Conservation (phyloP, 2,329 filamentous ascomycete genomes). For the Pseudopyrenochaeta lycopersici region DNA sequence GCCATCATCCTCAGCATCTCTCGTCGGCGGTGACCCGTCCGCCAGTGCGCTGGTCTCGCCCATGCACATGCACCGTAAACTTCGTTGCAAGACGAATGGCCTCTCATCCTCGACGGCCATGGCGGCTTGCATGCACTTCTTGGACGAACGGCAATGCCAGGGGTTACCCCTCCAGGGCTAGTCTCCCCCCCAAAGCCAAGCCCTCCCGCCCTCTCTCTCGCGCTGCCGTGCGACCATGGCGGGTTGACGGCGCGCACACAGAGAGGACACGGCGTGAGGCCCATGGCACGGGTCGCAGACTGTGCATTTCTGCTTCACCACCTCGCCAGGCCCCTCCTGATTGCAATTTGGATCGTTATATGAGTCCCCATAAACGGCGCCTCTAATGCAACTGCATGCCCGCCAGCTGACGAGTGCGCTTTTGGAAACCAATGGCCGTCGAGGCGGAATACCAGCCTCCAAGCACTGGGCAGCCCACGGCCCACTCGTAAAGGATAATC, state of each 20-base stretch:
- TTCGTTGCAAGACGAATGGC: too few species aligned
- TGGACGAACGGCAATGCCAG: conserved; percentile 2
- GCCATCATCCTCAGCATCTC: too few species aligned
- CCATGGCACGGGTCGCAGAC: conserved; percentile 4
- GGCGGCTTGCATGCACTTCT: not conserved
- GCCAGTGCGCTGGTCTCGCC: not conserved
- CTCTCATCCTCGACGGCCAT: too few species aligned
- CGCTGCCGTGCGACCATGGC: conserved; percentile 25
- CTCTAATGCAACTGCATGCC: conserved; percentile 8
- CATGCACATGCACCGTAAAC: not conserved
- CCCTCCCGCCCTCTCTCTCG: not conserved
- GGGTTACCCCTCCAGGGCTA: conserved; percentile 1
- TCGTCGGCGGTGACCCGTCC: too few species aligned
- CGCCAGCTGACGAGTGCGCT: conserved; percentile 15
- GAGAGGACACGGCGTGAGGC: conserved; percentile 29
- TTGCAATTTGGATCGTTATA: conserved; percentile 16
- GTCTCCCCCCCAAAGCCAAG: too few species aligned
- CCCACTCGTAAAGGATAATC: conserved; percentile 15
- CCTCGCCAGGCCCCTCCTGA: not conserved
- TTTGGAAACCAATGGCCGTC: conserved; percentile 31
- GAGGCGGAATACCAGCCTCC: conserved; percentile 17
- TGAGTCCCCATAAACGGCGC: conserved; percentile 7
- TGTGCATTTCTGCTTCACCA: conserved; percentile 2
- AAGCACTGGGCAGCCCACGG: conserved; percentile 13
- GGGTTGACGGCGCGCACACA: conserved; percentile 17